Percentiles rank a stretch among this genome's conserved stretches.
phyloP scores from a whole-genome alignment of 2,329 filamentous ascomycete genomes.

The Thyridium curvatum region DNA sequence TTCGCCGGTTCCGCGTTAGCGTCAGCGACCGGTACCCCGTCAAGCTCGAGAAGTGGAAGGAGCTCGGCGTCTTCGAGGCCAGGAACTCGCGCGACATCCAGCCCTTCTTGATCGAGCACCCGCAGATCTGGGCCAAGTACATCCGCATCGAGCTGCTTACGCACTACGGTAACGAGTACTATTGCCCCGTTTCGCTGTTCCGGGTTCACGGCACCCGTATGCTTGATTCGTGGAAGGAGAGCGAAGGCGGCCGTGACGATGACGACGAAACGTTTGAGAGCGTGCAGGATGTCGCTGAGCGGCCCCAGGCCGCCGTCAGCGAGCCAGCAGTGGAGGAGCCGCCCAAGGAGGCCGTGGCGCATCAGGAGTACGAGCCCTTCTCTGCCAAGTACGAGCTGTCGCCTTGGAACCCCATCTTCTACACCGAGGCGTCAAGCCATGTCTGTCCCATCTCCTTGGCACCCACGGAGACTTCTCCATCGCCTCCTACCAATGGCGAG shows the following conservation, averaged over 20 bases:
- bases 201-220: slow-evolving; percentile 94
- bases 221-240: slow-evolving; percentile 86
- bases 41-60: slow-evolving; percentile 86
- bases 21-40: slow-evolving; percentile 94
- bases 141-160: slow-evolving; percentile 84
- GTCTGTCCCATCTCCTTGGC: slow-evolving; percentile 16
- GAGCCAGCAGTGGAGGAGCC: too few species aligned
- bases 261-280: slow-evolving; percentile 47
- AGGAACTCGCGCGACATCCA: slow-evolving; percentile 91
- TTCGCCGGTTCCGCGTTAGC: slow-evolving; percentile 82
- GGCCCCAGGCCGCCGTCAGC: neutral
- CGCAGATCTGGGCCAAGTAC: slow-evolving; percentile 93
- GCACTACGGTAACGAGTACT: slow-evolving; percentile 95
- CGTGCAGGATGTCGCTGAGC: slow-evolving; percentile 5
- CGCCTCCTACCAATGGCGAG: neutral
- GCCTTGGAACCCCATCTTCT: slow-evolving; percentile 17
- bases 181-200: slow-evolving; percentile 85
- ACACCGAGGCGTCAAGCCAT: slow-evolving; percentile 8
- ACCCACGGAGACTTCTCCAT: slow-evolving; percentile 9
- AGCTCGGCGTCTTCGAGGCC: slow-evolving; percentile 82
- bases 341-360: too few species aligned
- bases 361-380: too few species aligned
- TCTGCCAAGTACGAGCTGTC: slow-evolving; percentile 12
- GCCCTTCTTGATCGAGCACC: slow-evolving; percentile 88
- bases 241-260: slow-evolving; percentile 60